Evolutionary conservation across 1,139 yeast species (phyloP), one percentile per base, ranked within the genome.

Genomic region (Kodamaea sp.): DNA sequence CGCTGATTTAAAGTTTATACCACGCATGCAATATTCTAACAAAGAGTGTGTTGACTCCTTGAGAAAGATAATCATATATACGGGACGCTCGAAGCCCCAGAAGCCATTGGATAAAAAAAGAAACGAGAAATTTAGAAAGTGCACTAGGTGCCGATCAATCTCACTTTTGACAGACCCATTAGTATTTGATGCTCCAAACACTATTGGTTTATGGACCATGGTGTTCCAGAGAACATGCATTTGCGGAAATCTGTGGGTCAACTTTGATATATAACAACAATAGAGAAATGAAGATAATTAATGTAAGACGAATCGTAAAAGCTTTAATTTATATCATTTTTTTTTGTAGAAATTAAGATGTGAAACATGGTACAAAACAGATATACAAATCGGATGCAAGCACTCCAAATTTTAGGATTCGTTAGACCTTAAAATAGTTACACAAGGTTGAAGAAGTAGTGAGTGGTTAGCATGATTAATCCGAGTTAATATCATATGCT

Each of bases 181-280:
- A 34, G 66, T 67, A 3, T 70, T 67, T 49, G 70, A 67, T 22
- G 43, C 58, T 3, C 62, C 69, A 28, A 66, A 53, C 43, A 50
- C 63, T 4, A 56, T 69, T 12, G 75, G 79, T 2, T 73, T 77
- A 42, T 84, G 90, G 88, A 78, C 85, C 1, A 70, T 80, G 67
- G 84, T 84, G 2, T 82, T 84, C 54, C 90, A 83, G 48, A 67
- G 90, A 47, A 78, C 79, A 12, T 87, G 96, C 59, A 66, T 84
- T 22, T 87, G 96, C 58, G 95, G 95, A 0, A 86, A 87, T 35
- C 73, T 81, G 5, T 84, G 92, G 92, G 77, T 76, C 2, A 69
- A 65, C 46, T 46, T 50, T 22, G 20, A 15, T 15, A 15, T 15
- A 15, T 15, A 15, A 15, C 4, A 15, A 15, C 4, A 15, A 15